Base-by-base conservation (phyloP, 148 eudicot genomes). In the Rhododendron williamsianum region DNA sequence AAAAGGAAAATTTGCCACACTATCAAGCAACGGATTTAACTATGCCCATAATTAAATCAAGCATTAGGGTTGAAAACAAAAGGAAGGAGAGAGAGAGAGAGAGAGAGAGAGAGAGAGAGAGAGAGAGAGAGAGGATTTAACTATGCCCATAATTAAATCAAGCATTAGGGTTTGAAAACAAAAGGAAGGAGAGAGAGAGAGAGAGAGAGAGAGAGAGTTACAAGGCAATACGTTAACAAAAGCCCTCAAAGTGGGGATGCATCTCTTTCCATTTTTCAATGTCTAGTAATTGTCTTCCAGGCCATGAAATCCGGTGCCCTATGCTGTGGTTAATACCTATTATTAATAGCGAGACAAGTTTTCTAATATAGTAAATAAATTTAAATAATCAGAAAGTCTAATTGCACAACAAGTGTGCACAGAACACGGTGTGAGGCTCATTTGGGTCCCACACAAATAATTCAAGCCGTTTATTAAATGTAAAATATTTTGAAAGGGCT, bases 201-300 rank as follows among this genome's bases (percentile, higher is more conserved):
- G 49, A 52, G 67, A 81, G 67, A 33, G 52, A 54, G 67, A 52
- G 63, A 46, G 82, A 80, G 69, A 52, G 81, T 82, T 49, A 78
- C 79, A 76, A 78, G 58, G 58, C 56, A 46, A 51, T 88, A 35
- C 46, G 76, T 27, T 27, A 86, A 81, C 83, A 81, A 87, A 87
- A 82, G 35, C 52, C 84, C 86, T 86, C 56, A 67, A 78, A 67
- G 49, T 49, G 41, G 35, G 84, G 76, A 81, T 33, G 54, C 67
- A 10, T 43, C n/a, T 49, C 15, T 82, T 85, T 86, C 77, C 84
- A 83, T 79, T 85, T 82, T 67, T 71, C 84, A 69, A 80, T 85
- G 86, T 81, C 81, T 23, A n/a, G 76, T 38, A 41, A 13, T 11
- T n/a, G 49, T 36, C 46, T 76, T 63, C 9, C 35, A 6, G 56